phyloP scores from a whole-genome alignment of 2,329 filamentous ascomycete genomes.

The Phyllosticta citrichinensis region DNA sequence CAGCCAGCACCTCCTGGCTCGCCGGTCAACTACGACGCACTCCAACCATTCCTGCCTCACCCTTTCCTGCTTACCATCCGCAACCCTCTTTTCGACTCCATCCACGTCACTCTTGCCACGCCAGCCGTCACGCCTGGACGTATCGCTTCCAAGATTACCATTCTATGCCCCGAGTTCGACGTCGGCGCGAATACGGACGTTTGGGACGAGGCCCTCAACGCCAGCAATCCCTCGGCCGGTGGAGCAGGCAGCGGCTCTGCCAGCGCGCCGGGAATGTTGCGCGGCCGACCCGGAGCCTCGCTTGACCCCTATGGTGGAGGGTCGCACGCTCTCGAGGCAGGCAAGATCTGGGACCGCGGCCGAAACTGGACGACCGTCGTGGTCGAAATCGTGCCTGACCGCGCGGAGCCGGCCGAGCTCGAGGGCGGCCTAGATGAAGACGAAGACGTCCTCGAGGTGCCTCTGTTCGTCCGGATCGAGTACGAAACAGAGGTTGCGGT shows the following conservation, averaged over 20 bases:
- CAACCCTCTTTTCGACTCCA: slow-evolving; percentile 87
- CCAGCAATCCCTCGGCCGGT: neutral
- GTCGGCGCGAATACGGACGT: slow-evolving; percentile 90
- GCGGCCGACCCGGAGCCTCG: slow-evolving; percentile 12
- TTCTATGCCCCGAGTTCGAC: slow-evolving; percentile 89
- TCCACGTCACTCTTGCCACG: slow-evolving; percentile 80
- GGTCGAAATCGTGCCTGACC: slow-evolving; percentile 67
- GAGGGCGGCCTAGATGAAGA: slow-evolving; percentile 40
- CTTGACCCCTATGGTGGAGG: slow-evolving; percentile 7
- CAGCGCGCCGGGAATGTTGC: neutral
- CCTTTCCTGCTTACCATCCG: slow-evolving; percentile 86
- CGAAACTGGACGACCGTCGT: slow-evolving; percentile 94
- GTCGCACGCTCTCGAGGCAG: slow-evolving; percentile 57
- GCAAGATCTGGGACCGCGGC: slow-evolving; percentile 92
- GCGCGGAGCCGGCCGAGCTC: slow-evolving; percentile 18
- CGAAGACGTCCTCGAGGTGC: slow-evolving; percentile 71
- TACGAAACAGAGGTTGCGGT: slow-evolving; percentile 66
- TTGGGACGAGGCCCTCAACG: slow-evolving; percentile 75
- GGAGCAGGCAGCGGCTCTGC: neutral
- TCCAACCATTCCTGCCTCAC: slow-evolving; percentile 42
- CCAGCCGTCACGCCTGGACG: slow-evolving; percentile 39
- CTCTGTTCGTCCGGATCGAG: slow-evolving; percentile 84
- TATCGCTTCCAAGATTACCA: slow-evolving; percentile 59
- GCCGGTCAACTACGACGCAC: slow-evolving; percentile 35
- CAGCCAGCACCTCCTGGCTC: slow-evolving; percentile 18